Percentiles rank a stretch among this genome's conserved stretches.
Conservation (phyloP, 352 stramenopile species). For the Pythium myriotylum region DNA sequence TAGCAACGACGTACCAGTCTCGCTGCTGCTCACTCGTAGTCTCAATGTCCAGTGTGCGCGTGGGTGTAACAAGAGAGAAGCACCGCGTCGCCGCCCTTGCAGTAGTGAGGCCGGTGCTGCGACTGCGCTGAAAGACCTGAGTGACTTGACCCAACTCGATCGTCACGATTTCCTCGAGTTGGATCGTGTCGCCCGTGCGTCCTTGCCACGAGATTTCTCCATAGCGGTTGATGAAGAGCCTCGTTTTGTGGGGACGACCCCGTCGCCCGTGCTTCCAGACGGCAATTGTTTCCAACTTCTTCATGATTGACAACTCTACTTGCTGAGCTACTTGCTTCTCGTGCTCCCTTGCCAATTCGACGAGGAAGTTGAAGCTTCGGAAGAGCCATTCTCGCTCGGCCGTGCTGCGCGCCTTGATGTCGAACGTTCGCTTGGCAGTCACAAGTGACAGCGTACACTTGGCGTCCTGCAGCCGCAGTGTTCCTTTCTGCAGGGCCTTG, state of each 20-base stretch:
- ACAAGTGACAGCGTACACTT: constrained; percentile 82
- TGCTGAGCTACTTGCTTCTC: constrained; percentile 75
- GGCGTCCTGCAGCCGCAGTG: constrained; percentile 49
- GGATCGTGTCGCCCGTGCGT: constrained; percentile 71
- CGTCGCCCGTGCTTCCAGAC: constrained; percentile 84
- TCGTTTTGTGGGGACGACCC: constrained; percentile 81
- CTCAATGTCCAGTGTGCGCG: constrained; percentile 78
- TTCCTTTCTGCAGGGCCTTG: constrained; percentile 72
- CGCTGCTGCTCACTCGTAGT: constrained; percentile 68
- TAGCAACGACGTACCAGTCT: constrained; percentile 88
- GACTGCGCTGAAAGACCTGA: constrained; percentile 61
- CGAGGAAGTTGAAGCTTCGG: constrained; percentile 72
- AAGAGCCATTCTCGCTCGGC: constrained; percentile 80
- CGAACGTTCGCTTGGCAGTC: constrained; percentile 70
- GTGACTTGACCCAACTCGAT: constrained; percentile 67
- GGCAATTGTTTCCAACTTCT: constrained; percentile 67
- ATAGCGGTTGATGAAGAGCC: constrained; percentile 79
- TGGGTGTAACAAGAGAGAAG: constrained; percentile 70
- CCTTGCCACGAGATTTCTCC: constrained; percentile 85
- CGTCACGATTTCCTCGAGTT: constrained; percentile 68
- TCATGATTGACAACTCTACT: constrained; percentile 85
- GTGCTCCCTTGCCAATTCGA: constrained; percentile 72
- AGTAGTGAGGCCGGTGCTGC: constrained; percentile 33
- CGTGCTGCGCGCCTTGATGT: constrained; percentile 68
- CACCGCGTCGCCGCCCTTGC: constrained; percentile 41